These are phyloP conservation scores for Verticillium zaregamsianum DNA, from an alignment of 2,329 filamentous ascomycete genomes.

Conservation along the genomic window DNA sequence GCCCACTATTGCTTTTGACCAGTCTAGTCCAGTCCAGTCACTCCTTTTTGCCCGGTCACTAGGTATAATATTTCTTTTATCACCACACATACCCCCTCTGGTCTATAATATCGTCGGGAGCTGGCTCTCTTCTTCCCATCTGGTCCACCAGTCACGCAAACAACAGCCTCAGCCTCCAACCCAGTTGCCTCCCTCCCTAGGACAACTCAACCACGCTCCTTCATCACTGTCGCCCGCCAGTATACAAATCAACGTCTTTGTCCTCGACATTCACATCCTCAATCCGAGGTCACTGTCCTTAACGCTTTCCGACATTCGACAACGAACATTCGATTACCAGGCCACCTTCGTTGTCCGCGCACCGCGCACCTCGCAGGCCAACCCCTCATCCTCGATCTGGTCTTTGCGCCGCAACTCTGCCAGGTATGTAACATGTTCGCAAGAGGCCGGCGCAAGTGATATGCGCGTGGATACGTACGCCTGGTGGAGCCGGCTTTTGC, in stretches of 20 bases:
- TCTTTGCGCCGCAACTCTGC: constrained; percentile 30
- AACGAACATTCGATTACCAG: constrained; percentile 8
- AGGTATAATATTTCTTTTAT: constrained; percentile 15
- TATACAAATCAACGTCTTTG: neutral
- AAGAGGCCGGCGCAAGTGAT: constrained; percentile 21
- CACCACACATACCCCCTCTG: constrained; percentile 34
- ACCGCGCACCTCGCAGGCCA: constrained; percentile 13
- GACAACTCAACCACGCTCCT: constrained; percentile 39
- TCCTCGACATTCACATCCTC: constrained; percentile 23
- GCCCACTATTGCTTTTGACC: constrained; percentile 31
- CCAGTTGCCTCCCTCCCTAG: constrained; percentile 34
- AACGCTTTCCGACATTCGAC: constrained; percentile 21
- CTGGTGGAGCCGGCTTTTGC: constrained; percentile 22
- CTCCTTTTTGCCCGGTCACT: constrained; percentile 37
- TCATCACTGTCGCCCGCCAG: constrained; percentile 16
- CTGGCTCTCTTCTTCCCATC: constrained; percentile 47
- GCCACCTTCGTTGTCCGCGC: constrained; percentile 25
- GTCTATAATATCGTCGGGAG: constrained; percentile 41
- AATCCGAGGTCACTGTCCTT: constrained; percentile 33
- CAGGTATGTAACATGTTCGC: constrained; percentile 34
- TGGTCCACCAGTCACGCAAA: constrained; percentile 33
- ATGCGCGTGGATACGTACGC: constrained; percentile 26
- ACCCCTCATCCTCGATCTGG: constrained; percentile 18
- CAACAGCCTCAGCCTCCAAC: constrained; percentile 25
- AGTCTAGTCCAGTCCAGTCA: constrained; percentile 29